Evolutionary conservation across 2,329 filamentous ascomycete species (phyloP).

Genomic region (Pyrenochaeta sp.): DNA sequence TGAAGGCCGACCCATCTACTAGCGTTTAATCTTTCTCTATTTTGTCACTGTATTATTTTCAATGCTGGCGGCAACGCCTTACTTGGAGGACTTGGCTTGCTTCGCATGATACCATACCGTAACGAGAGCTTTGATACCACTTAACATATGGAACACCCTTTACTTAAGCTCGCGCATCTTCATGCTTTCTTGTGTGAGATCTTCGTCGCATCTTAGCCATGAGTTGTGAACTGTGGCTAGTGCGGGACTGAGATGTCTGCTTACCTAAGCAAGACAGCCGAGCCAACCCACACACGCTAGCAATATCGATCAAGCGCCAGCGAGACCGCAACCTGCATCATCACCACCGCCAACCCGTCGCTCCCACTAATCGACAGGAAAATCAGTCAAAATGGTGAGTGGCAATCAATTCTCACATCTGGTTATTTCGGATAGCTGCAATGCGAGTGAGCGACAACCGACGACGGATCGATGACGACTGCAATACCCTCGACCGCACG

Average conservation of each 20-base stretch:
- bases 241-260: slow-evolving; percentile 19
- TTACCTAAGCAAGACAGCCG: slow-evolving; percentile 38
- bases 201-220: background rate
- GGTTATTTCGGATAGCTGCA: slow-evolving; percentile 24
- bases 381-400: slow-evolving; percentile 54
- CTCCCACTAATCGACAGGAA: slow-evolving; percentile 46
- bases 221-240: slow-evolving; percentile 22
- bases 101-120: slow-evolving; percentile 42
- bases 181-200: too few species aligned
- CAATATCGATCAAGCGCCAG: slow-evolving; percentile 28
- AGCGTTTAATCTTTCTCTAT: slow-evolving; percentile 18
- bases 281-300: slow-evolving; percentile 38
- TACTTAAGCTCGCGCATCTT: background rate
- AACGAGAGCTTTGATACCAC: slow-evolving; percentile 11
- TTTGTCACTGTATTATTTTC: slow-evolving; percentile 7
- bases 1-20: slow-evolving; percentile 59
- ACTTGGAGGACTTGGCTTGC: slow-evolving; percentile 8
- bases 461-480: slow-evolving; percentile 28
- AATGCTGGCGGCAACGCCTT: background rate
- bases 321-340: slow-evolving; percentile 31
- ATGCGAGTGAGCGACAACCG: slow-evolving; percentile 36
- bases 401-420: slow-evolving; percentile 1
- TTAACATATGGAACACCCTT: background rate
- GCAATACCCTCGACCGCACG: slow-evolving; percentile 24
- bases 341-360: slow-evolving; percentile 47